Evolutionary conservation across 2,329 filamentous ascomycete species (phyloP), one percentile per base, ranked within the genome.

Genomic region (Orbilia oligospora): DNA sequence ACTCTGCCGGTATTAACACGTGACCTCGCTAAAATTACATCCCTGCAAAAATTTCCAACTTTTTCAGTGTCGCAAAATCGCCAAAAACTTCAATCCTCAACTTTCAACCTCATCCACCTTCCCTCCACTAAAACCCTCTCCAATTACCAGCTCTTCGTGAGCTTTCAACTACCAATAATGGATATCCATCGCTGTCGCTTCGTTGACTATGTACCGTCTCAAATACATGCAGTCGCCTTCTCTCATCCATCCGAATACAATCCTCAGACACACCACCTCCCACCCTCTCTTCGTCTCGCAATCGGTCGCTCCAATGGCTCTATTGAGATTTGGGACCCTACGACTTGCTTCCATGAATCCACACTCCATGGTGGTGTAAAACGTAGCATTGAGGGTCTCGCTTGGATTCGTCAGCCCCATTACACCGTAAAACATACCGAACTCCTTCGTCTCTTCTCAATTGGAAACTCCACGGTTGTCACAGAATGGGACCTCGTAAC

Each of bases 131-230:
- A 8, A 48, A 3, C 53, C 36, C 36, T 24, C 20, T 38, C 48
- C 30, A 22, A 33, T 36, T 18, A n/a, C 20, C 53, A 68, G 63
- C 75, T 78, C 75, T 49, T 64, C 68, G 63, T 58, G 75, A 72
- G 68, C 75, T 72, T 33, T 20, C 16, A 27, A 24, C 18, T 46
- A 22, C 16, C 41, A 46, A n/a, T 44, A 63, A 97, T 98, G 95
- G 95, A 98, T 86, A 91, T 99, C 84, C 96, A 99, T 87, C 93
- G 96, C 83, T 97, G 94, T 84, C 93, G 96, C 83, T 99, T 99
- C 86, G 92, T 99, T 82, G 92, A 93, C 48, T 98, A 93, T 85
- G 93, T 94, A 81, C 92, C 93, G 6, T 93, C 93, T 77, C 91
- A 94, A 73, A 97, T 99, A 85, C 98, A 97, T 86, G 91, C 93